Percentiles rank a stretch among this genome's conserved stretches.
Evolutionary conservation across 2,329 filamentous ascomycete genomes (phyloP).

Genomic region (Penicillium sp.): DNA sequence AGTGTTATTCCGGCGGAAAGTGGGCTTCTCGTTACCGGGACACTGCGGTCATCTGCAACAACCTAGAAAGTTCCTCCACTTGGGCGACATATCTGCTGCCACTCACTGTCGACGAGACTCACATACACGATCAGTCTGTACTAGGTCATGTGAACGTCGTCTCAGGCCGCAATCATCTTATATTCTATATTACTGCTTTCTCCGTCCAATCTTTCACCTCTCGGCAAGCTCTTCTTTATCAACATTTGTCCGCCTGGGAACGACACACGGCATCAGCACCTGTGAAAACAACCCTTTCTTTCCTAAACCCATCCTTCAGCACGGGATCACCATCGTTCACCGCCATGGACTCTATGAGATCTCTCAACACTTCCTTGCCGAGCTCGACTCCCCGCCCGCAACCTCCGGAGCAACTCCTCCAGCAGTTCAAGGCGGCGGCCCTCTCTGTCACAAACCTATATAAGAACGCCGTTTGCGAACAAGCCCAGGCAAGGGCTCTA

Average conservation of each 20-base stretch:
- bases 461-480: constrained; percentile 78
- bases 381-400: constrained; percentile 48
- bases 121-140: neutral
- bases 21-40: constrained; percentile 40
- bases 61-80: constrained; percentile 9
- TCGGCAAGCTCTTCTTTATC: neutral
- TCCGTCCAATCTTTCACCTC: neutral
- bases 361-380: constrained; percentile 60
- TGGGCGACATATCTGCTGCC: constrained; percentile 5
- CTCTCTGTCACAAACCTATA: constrained; percentile 94
- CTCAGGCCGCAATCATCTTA: too few relatives aligned
- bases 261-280: neutral
- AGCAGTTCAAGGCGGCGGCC: constrained; percentile 87
- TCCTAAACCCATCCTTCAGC: neutral
- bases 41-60: constrained; percentile 26
- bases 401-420: constrained; percentile 61
- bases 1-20: constrained; percentile 30
- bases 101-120: constrained; percentile 6
- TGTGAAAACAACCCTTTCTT: neutral
- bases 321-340: neutral
- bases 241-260: neutral
- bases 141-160: neutral
- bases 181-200: neutral
- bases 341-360: constrained; percentile 62
- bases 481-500: constrained; percentile 68